These are phyloP conservation scores for Geosmithia putterillii DNA, from an alignment of 2,329 filamentous ascomycete species.

Conservation along the genomic window DNA sequence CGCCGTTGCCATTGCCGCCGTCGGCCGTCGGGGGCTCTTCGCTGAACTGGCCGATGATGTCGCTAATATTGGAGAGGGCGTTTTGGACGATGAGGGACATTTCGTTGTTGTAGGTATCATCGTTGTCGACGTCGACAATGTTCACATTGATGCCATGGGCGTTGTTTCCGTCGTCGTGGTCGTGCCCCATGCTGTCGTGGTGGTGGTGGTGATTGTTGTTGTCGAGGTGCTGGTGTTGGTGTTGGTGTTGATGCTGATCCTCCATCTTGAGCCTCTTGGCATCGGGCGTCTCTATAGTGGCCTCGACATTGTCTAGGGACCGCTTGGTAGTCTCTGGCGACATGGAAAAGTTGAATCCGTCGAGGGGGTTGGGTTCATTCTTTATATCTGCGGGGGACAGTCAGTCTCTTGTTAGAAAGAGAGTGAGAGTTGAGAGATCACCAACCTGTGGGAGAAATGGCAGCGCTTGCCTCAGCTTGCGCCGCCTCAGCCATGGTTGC, in stretches of 20 bases:
- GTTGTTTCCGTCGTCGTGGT: not conserved
- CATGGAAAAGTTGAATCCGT: constrained; percentile 19
- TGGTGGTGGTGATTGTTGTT: no score
- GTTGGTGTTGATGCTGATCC: constrained; percentile 3
- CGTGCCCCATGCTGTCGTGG: no score
- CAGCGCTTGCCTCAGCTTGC: constrained; percentile 20
- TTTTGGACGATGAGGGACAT: constrained; percentile 25
- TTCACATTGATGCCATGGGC: constrained; percentile 8
- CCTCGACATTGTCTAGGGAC: constrained; percentile 18
- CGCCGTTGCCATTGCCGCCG: not conserved
- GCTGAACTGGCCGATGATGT: constrained; percentile 21
- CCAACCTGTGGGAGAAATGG: constrained; percentile 20
- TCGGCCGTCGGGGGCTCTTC: constrained; percentile 4
- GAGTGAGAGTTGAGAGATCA: not conserved
- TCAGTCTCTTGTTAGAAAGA: constrained; percentile 3
- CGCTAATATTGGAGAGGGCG: constrained; percentile 24
- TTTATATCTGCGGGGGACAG: constrained; percentile 20
- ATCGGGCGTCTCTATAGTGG: constrained; percentile 13
- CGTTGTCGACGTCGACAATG: not conserved
- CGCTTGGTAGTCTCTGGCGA: constrained; percentile 24
- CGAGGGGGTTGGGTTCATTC: constrained; percentile 22
- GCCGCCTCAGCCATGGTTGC: constrained; percentile 28
- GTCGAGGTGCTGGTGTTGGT: not conserved
- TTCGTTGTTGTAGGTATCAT: not conserved
- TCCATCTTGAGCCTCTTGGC: constrained; percentile 22